A percentile compares a stretch with the other conserved stretches of the same genome.
phyloP scores from a whole-genome alignment of 1,284 basidiomycete genomes.

The Ustilago xerochloae region DNA sequence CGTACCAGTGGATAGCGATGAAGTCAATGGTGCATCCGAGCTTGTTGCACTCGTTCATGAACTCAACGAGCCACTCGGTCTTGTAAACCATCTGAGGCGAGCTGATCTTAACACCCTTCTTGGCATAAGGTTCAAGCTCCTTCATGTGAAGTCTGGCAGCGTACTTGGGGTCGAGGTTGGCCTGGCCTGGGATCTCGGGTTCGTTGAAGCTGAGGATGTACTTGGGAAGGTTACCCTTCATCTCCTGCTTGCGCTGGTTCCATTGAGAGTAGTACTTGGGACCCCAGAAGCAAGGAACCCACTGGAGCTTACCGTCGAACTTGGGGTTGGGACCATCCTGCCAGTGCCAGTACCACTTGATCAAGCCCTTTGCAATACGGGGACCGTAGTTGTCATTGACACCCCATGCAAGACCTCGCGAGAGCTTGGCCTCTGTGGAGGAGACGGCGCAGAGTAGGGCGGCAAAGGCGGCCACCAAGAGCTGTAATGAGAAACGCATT shows the following conservation, averaged over 20 bases:
- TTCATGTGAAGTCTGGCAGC: slow-evolving; percentile 59
- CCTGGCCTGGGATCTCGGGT: slow-evolving; percentile 60
- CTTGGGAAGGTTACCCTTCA: slow-evolving; percentile 46
- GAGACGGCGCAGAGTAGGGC: slow-evolving; percentile 37
- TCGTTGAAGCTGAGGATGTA: slow-evolving; percentile 64
- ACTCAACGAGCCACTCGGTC: slow-evolving; percentile 58
- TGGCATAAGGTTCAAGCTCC: slow-evolving; percentile 62
- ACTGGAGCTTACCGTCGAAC: slow-evolving; percentile 48
- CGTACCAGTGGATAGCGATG: slow-evolving; percentile 68
- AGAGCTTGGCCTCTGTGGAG: slow-evolving; percentile 32
- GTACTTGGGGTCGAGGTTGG: slow-evolving; percentile 55
- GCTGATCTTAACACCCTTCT: slow-evolving; percentile 62
- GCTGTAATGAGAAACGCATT: slow-evolving; percentile 45
- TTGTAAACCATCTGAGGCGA: slow-evolving; percentile 66
- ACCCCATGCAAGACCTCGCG: slow-evolving; percentile 59
- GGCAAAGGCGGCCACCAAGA: slow-evolving; percentile 39
- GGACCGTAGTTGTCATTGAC: slow-evolving; percentile 56
- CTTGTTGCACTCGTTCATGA: slow-evolving; percentile 60
- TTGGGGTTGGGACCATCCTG: slow-evolving; percentile 51
- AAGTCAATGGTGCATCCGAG: slow-evolving; percentile 62
- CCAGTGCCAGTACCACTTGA: slow-evolving; percentile 66
- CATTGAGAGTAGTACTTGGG: slow-evolving; percentile 53
- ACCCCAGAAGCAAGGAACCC: slow-evolving; percentile 64
- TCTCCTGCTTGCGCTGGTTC: slow-evolving; percentile 56
- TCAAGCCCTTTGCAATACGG: slow-evolving; percentile 49